Conservation (phyloP, 257 asterid genomes). For the Solanum chilense region DNA sequence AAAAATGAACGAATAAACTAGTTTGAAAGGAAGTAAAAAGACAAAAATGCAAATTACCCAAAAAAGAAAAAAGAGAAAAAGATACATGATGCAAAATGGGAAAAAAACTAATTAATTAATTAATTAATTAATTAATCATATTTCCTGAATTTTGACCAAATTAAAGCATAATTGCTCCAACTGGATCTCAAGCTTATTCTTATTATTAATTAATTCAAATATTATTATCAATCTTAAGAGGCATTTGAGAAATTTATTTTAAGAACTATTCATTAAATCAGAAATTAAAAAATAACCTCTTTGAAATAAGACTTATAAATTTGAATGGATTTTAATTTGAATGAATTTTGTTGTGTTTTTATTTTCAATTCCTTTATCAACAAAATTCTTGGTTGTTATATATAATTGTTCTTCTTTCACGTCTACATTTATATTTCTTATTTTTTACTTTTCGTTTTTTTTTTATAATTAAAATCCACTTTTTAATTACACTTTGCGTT, state of each 20-base stretch:
- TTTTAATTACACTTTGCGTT: not conserved
- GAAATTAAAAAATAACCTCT: not conserved
- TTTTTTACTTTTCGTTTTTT: not conserved
- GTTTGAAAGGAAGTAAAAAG: too few relatives aligned
- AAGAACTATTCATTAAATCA: not conserved
- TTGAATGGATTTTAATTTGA: not conserved
- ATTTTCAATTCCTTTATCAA: not conserved
- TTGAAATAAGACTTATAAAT: not conserved
- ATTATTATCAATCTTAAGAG: not conserved
- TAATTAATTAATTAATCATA: not conserved
- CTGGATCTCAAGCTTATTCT: not conserved
- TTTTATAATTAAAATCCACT: fast-evolving
- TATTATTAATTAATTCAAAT: not conserved
- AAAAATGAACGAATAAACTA: too few relatives aligned
- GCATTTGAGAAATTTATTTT: not conserved
- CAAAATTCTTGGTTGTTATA: not conserved
- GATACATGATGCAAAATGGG: not conserved
- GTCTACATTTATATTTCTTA: not conserved
- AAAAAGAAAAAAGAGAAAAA: too few relatives aligned
- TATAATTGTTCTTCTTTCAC: not conserved
- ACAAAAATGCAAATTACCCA: too few relatives aligned
- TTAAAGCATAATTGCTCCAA: not conserved
- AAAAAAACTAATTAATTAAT: not conserved
- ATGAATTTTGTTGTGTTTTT: not conserved
- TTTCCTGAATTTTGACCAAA: not conserved